Base-by-base conservation (phyloP, 345 rosid species). In the Pistacia atlantica region DNA sequence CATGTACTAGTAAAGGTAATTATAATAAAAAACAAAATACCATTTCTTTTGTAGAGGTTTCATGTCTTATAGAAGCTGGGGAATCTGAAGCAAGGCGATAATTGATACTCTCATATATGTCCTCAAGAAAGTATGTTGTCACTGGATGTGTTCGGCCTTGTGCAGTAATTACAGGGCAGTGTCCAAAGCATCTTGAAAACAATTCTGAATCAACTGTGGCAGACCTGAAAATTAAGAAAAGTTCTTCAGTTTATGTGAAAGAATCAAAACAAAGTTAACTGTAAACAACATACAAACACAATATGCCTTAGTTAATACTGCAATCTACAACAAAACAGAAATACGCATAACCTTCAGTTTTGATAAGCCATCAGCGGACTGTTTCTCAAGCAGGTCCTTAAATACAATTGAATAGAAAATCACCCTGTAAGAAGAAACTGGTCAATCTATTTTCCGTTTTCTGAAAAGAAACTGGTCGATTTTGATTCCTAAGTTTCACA, bases 101-200 rank as follows among this genome's bases (percentile, higher is more conserved):
- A 49, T 72, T 80, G 66, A 87, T 87, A 7, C 84, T 87, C 79
- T 95, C 97, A 84, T 91, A 93, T 76, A 90, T 81, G 75, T 95
- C 97, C 88, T 95, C 98, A 37, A 95, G 93, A 85, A 87, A 95
- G 83, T 84, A 88, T 56, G 84, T 80, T 33, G 87, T 85, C 86
- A 92, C 98, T 4, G 95, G 94, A 84, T 95, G 97, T 59, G 95
- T 93, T 70, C 97, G 87, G 75, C 97, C 98, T 83, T 88, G 84
- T 52, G 97, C 97, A 80, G 92, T 86, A 69, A 95, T 87, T 52
- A 95, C 95, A 57, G 98, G 98, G 78, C 97, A 95, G 78, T 87
- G 79, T 67, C 93, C 92, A 87, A 93, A 95, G 84, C 93, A 95
- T 61, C 88, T 86, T 60, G 97, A 93, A 79, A 93, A 93, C 67